Evolutionary conservation across 2,329 filamentous ascomycete species (phyloP).

Genomic region (Chrysosporium keratinophilum): DNA sequence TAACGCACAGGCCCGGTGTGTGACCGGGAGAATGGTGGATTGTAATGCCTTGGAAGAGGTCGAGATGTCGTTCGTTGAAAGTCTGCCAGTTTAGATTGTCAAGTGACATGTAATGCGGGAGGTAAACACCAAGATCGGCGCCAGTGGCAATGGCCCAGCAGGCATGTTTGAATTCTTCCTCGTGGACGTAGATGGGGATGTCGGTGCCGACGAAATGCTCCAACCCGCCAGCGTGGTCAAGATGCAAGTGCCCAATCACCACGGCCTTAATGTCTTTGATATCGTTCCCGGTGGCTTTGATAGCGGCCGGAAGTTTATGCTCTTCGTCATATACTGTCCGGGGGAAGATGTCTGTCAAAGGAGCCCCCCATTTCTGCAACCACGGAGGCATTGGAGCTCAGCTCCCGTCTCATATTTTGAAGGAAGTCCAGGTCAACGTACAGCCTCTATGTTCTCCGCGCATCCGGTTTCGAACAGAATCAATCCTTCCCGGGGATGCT

Average conservation of each 20-base stretch:
- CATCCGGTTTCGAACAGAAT: constrained; percentile 41
- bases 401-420: background rate
- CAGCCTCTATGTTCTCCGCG: constrained; percentile 34
- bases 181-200: constrained; percentile 40
- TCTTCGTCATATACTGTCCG: constrained; percentile 26
- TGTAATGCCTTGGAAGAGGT: constrained; percentile 33
- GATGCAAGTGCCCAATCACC: constrained; percentile 40
- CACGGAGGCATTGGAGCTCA: background rate
- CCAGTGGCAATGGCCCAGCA: constrained; percentile 38
- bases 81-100: constrained; percentile 36
- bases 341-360: constrained; percentile 33
- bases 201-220: constrained; percentile 37
- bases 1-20: constrained; percentile 28
- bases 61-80: constrained; percentile 32
- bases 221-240: constrained; percentile 41
- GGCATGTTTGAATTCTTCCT: constrained; percentile 39
- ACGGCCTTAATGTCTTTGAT: constrained; percentile 41
- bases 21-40: constrained; percentile 31
- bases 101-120: constrained; percentile 29
- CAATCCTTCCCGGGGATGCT: constrained; percentile 36
- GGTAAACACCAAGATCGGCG: constrained; percentile 33
- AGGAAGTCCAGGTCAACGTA: constrained; percentile 17
- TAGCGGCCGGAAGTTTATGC: constrained; percentile 29
- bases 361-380: constrained; percentile 28
- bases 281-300: constrained; percentile 31